Percentiles rank a stretch among this genome's conserved stretches.
phyloP scores from a whole-genome alignment of 345 rosid species.

The Excoecaria cochinchinensis region DNA sequence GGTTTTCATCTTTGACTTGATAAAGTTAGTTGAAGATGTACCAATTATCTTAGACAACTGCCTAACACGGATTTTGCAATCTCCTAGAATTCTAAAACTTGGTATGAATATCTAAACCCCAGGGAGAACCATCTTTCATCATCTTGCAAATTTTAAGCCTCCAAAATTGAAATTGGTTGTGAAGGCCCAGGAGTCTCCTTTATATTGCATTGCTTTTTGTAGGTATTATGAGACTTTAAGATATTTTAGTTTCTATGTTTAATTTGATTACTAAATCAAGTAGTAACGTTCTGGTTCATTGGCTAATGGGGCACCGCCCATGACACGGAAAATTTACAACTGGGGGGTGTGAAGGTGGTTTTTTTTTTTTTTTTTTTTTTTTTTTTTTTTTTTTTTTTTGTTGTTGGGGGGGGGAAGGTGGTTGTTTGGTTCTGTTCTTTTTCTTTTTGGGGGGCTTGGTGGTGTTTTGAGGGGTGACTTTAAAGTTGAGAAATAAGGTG shows the following conservation, averaged over 20 bases:
- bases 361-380: too few species aligned
- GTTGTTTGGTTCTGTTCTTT: too few species aligned
- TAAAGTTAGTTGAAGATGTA: constrained; percentile 65
- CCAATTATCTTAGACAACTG: constrained; percentile 64
- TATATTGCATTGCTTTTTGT: constrained; percentile 2
- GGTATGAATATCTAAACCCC: constrained; percentile 41
- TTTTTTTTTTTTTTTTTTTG: too few species aligned
- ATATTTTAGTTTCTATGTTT: background rate
- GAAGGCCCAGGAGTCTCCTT: background rate
- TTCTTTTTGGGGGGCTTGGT: too few species aligned
- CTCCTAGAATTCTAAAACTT: constrained; percentile 69
- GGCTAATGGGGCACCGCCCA: background rate
- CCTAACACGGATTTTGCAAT: constrained; percentile 73
- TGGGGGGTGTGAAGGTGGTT: too few species aligned
- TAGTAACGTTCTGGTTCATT: background rate
- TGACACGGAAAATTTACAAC: too few species aligned
- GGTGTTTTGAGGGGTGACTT: too few species aligned
- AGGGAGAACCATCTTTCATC: constrained; percentile 3
- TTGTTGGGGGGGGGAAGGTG: background rate
- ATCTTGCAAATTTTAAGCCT: background rate
- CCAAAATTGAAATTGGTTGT: background rate
- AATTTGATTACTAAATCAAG: background rate
- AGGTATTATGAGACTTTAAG: background rate
- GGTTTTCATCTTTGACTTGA: constrained; percentile 83
- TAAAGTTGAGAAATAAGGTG: background rate